Evolutionary conservation across 768 basidiomycete genomes (phyloP), one percentile per base, ranked within the genome.

Genomic region (Suillus spraguei): DNA sequence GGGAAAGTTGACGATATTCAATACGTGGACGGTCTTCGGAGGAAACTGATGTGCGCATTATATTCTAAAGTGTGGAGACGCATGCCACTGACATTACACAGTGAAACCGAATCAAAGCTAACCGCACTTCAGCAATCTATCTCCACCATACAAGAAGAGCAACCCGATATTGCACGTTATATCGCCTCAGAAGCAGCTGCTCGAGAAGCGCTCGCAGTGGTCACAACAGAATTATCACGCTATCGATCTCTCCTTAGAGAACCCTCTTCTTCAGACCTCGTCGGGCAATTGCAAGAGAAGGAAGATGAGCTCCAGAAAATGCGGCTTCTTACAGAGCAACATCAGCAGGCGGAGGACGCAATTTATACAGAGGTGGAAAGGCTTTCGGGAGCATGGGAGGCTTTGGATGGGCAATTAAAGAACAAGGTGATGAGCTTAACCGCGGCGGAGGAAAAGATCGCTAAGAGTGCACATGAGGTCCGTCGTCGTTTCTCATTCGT

Each of bases 351-450:
- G 4, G 90, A 94, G 70, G 80, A 87, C 16, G 85, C 91, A 22
- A 77, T 97, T 22, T 97, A 92, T 67, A 80, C 85, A 22, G 96
- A 98, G 76, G 77, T 98, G 7, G 95, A 97, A 64, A 87, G 88
- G 65, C 71, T 99, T 17, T 94, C 95, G 17, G 83, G 87, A 39
- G 87, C 94, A 0, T 98, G 95, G 93, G 94, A 97, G 70, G 77
- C 82, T 28, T 80, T 95, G 28, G 93, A 96, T 66, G 82, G 83
- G 39, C 92, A 94, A 67, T 83, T 94, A 44, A 87, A 90, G 69
- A 90, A 82, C 74, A 97, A 97, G 76, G 85, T 95, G 1, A 92
- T 92, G 67, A 91, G 95, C 61, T 81, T 97, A n/a, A 78, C 82
- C 32, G 80, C 76, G 6, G 77, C 89, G 67, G 96, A 98, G 72